phyloP scores from a whole-genome alignment of 2,329 filamentous ascomycete genomes.

The Ascochyta clinopodiicola region DNA sequence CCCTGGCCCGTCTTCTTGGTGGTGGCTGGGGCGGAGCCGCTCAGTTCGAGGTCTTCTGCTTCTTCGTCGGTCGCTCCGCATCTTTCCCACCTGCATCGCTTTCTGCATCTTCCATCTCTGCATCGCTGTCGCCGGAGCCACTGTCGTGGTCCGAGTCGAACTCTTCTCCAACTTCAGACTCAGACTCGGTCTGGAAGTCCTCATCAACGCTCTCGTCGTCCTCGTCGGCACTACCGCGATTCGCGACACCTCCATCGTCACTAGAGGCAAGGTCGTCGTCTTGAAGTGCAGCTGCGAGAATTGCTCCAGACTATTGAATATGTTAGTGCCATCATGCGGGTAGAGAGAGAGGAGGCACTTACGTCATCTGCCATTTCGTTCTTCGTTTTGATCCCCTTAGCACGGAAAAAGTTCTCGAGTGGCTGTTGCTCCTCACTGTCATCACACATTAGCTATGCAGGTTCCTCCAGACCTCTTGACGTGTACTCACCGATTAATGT shows the following conservation, averaged over 20 bases:
- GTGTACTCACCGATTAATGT: constrained; percentile 80
- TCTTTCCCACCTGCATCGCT: constrained; percentile 58
- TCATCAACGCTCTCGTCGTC: constrained; percentile 95
- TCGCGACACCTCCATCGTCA: constrained; percentile 73
- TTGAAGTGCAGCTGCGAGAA: constrained; percentile 80
- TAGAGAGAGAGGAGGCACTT: constrained; percentile 50
- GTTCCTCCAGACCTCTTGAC: neutral
- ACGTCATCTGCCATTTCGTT: constrained; percentile 98
- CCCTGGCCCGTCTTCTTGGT: constrained; percentile 6
- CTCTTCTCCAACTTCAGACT: constrained; percentile 95
- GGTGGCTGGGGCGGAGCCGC: constrained; percentile 8
- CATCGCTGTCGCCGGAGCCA: constrained; percentile 72
- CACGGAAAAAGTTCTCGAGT: constrained; percentile 96
- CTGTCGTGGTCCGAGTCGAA: constrained; percentile 92
- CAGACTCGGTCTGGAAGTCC: constrained; percentile 90
- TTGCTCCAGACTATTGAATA: constrained; percentile 56
- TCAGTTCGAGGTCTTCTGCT: constrained; percentile 60
- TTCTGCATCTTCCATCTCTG: constrained; percentile 69
- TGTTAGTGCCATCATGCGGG: constrained; percentile 30
- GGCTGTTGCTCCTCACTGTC: constrained; percentile 86
- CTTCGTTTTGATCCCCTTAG: constrained; percentile 93
- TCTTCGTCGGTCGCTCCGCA: constrained; percentile 68
- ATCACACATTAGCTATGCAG: constrained; percentile 32
- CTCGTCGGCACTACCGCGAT: constrained; percentile 92
- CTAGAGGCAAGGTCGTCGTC: constrained; percentile 84